A percentile compares a stretch with the other conserved stretches of the same genome.
phyloP scores from a whole-genome alignment of 257 asterid genomes.

The Henckelia pumila region DNA sequence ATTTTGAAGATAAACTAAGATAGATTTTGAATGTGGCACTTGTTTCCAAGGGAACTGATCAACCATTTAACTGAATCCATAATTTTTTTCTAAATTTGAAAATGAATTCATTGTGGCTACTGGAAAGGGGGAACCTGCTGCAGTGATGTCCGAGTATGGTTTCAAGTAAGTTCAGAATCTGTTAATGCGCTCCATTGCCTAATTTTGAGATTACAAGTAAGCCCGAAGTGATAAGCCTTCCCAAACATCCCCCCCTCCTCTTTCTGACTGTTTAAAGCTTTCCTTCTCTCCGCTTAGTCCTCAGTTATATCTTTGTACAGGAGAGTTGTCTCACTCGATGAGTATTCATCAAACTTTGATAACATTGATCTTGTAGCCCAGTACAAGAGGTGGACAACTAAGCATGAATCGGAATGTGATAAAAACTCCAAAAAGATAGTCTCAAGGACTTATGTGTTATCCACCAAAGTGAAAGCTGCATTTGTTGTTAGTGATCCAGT shows the following conservation, averaged over 20 bases:
- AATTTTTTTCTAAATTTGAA: slow-evolving; percentile 39
- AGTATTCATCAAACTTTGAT: slow-evolving; percentile 45
- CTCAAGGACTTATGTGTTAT: slow-evolving; percentile 19
- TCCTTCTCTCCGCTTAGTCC: slow-evolving; percentile 5
- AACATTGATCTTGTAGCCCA: slow-evolving; percentile 64
- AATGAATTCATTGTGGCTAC: slow-evolving; percentile 59
- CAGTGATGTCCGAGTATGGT: slow-evolving; percentile 62
- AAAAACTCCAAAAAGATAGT: slow-evolving; percentile 24
- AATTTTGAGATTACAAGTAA: background rate
- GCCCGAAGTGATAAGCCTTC: too few relatives aligned
- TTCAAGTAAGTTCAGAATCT: slow-evolving; percentile 41
- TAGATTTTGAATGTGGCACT: background rate
- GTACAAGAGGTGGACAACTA: slow-evolving; percentile 51
- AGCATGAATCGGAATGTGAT: slow-evolving; percentile 25
- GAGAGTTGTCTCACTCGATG: slow-evolving; percentile 57
- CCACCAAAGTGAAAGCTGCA: slow-evolving; percentile 47
- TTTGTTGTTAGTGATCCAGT: slow-evolving; percentile 67
- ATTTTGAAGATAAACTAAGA: background rate
- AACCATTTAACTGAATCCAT: slow-evolving; percentile 8
- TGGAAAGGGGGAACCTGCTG: slow-evolving; percentile 70
- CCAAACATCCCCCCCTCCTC: background rate
- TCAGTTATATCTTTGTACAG: slow-evolving; percentile 32
- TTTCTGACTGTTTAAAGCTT: background rate
- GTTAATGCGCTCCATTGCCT: background rate
- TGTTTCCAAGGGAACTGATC: background rate